Evolutionary conservation across 257 asterid genomes (phyloP), one percentile per base, ranked within the genome.

Genomic region (Perilla frutescens): DNA sequence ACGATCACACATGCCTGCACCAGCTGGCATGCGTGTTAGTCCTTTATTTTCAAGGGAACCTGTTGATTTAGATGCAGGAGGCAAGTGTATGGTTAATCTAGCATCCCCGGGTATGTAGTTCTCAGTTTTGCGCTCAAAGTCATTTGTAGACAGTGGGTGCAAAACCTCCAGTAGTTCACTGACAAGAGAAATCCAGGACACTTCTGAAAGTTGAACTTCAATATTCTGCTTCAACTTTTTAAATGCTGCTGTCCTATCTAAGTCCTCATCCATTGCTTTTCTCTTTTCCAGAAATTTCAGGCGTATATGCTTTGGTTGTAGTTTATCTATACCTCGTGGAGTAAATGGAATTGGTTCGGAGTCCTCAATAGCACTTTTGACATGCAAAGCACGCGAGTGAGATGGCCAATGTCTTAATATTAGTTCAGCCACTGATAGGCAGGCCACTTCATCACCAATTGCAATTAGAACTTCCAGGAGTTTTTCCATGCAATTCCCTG

Each of bases 401-500:
- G 97, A 86, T 79, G 99, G 99, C 99, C 99, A 94, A 62, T 89
- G 96, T 84, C 84, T 81, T 82, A 94, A 80, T 80, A 94, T 91
- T 74, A 91, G 77, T 77, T 90, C 91, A 11, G 96, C 87, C 63
- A 91, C 96, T 72, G 97, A 90, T 79, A 88, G 93, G 74, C 99
- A 94, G 47, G 97, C 89, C 81, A 91, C 91, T 88, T 94, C 99
- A 80, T 94, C 99, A 14, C 99, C 98, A 80, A 94, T 94, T 66
- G 99, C 97, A 81, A 94, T 90, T 53, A 94, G 90, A 78, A 94
- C 98, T 84, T 94, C 99, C 84, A 94, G 76, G 77, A 94, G 98
- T 77, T 94, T 94, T 87, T 94, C 99, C 99, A 94, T 91, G 87
- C 96, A 91, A 87, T 89, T 94, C 97, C 99, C 99, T 94, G 87